Percentiles rank a stretch among this genome's conserved stretches.
Conservation (phyloP, 225 moss, liverwort and hornwort genomes). For the Lunularia cruciata region DNA sequence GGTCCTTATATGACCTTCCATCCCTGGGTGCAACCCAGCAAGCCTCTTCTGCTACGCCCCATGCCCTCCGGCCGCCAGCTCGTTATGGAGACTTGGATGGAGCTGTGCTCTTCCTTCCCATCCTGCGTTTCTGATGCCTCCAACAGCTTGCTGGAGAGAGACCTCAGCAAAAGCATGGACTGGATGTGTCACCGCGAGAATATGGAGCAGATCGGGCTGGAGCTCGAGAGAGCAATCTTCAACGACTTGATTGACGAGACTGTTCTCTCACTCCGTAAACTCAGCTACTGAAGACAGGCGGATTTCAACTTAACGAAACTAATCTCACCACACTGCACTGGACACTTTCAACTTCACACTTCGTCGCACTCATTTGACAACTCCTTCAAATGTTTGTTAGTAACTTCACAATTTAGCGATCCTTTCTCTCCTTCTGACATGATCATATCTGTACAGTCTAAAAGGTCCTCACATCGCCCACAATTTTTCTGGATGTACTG, state of each 20-base stretch:
- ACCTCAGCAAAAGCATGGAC: slow-evolving; percentile 39
- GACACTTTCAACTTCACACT: slow-evolving; percentile 16
- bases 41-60: slow-evolving; percentile 26
- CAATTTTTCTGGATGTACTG: slow-evolving; percentile 14
- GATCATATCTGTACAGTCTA: background rate
- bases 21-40: slow-evolving; percentile 44
- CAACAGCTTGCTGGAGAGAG: slow-evolving; percentile 51
- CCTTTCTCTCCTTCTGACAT: background rate
- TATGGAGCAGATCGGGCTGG: slow-evolving; percentile 46
- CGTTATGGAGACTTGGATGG: slow-evolving; percentile 45
- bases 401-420: slow-evolving; percentile 20
- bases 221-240: slow-evolving; percentile 54
- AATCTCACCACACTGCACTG: slow-evolving; percentile 14
- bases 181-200: slow-evolving; percentile 46
- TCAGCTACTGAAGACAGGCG: slow-evolving; percentile 11
- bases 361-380: slow-evolving; percentile 21
- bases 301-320: slow-evolving; percentile 6
- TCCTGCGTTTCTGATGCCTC: slow-evolving; percentile 28
- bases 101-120: slow-evolving; percentile 37
- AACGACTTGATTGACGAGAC: slow-evolving; percentile 56
- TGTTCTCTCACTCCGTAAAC: slow-evolving; percentile 22
- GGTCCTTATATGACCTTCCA: slow-evolving; percentile 48
- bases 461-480: background rate
- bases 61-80: slow-evolving; percentile 34
- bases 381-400: slow-evolving; percentile 21